Evolutionary conservation across 139 green algal species (phyloP).

Genomic region (Yamagishiella unicocca): DNA sequence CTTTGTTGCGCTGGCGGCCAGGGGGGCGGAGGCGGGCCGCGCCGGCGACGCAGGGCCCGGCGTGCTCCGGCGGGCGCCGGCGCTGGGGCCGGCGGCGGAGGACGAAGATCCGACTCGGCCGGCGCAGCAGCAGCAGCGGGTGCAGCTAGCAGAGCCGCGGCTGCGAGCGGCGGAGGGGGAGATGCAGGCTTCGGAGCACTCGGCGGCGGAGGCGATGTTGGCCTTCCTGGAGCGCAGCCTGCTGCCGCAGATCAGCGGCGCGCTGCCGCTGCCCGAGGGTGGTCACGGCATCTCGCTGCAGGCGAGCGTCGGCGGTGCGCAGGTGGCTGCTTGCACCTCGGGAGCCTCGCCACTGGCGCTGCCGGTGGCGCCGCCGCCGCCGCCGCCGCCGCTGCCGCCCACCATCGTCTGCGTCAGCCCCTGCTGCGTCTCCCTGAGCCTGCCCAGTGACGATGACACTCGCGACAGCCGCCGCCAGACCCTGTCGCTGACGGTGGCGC

Average conservation of each 20-base stretch:
- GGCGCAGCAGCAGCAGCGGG: not conserved
- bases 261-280: not conserved
- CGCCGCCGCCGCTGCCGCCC: not conserved
- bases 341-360: not conserved
- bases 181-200: not conserved
- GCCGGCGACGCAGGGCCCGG: not conserved
- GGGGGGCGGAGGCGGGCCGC: not conserved
- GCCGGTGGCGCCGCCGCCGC: not conserved
- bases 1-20: not conserved
- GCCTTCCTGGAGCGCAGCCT: slow-evolving; percentile 11
- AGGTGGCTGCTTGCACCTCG: not conserved
- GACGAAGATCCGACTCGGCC: not conserved
- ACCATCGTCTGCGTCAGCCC: slow-evolving; percentile 22
- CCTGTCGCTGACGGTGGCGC: slow-evolving; percentile 2
- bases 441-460: not conserved
- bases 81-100: too few species aligned
- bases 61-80: too few species aligned
- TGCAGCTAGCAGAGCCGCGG: not conserved
- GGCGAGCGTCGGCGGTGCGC: not conserved
- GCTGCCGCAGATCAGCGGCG: slow-evolving; percentile 3
- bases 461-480: not conserved
- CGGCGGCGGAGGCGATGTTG: slow-evolving; percentile 11
- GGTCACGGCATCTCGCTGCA: not conserved
- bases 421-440: slow-evolving; percentile 11
- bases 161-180: not conserved